Evolutionary conservation across 352 stramenopile species (phyloP).

Genomic region (Aphanomyces euteiches): DNA sequence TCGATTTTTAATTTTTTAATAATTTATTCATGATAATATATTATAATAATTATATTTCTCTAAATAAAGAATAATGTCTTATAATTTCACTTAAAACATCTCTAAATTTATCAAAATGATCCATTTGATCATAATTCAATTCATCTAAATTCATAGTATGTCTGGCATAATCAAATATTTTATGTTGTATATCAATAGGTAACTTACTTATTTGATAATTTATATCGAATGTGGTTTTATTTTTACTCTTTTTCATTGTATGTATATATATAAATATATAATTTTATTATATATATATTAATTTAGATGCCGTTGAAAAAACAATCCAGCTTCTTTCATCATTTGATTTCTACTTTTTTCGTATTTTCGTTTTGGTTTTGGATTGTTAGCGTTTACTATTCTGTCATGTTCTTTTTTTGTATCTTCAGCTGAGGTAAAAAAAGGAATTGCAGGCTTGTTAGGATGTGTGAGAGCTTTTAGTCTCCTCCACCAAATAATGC

Average conservation of each 20-base stretch:
- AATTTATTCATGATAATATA: no score
- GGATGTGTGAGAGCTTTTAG: background rate
- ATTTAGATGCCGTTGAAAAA: background rate
- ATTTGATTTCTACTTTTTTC: slow-evolving; percentile 15
- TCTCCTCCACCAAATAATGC: slow-evolving; percentile 12
- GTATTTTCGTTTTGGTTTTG: slow-evolving; percentile 24
- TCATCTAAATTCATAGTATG: no score
- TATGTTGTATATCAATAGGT: no score
- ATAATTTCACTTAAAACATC: background rate
- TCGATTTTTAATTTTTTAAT: no score
- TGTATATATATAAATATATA: no score
- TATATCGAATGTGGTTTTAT: no score
- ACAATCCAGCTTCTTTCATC: slow-evolving; percentile 20
- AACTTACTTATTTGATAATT: no score
- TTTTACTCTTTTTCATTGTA: no score
- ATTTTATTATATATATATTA: background rate
- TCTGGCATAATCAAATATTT: slow-evolving; percentile 14
- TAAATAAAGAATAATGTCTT: no score
- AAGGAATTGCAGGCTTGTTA: background rate
- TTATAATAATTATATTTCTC: no score
- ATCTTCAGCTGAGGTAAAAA: slow-evolving; percentile 7
- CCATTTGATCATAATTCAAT: no score
- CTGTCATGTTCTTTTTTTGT: slow-evolving; percentile 21
- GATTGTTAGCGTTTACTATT: slow-evolving; percentile 10
- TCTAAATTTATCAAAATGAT: no score